Conservation (phyloP, 768 basidiomycete genomes). For the Suillus fuscotomentosus region DNA sequence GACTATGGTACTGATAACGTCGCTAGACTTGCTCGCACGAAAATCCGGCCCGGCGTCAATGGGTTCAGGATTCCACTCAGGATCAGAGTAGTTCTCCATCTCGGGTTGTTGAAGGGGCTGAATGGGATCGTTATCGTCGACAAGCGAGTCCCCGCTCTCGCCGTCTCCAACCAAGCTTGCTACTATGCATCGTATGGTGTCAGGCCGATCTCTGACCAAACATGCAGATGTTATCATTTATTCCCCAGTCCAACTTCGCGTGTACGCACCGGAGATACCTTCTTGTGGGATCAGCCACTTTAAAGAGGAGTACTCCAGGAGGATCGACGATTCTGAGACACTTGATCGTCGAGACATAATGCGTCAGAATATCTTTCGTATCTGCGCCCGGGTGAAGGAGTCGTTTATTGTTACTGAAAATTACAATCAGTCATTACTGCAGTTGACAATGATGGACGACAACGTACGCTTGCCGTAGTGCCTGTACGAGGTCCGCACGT, state of each 20-base stretch:
- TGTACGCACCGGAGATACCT: conserved; percentile 72
- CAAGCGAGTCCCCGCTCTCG: conserved; percentile 74
- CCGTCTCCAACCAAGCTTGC: conserved; percentile 86
- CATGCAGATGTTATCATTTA: conserved; percentile 3
- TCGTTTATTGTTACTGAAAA: conserved; percentile 72
- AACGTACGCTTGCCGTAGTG: conserved; percentile 74
- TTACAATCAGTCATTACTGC: conserved; percentile 4
- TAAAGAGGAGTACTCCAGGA: conserved; percentile 87
- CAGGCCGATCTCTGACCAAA: conserved; percentile 67
- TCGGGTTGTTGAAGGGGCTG: conserved; percentile 73
- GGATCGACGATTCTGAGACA: conserved; percentile 90
- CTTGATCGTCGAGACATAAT: conserved; percentile 92
- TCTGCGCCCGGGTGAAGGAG: conserved; percentile 95
- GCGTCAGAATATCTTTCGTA: conserved; percentile 83
- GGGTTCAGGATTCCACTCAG: conserved; percentile 95
- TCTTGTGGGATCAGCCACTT: conserved; percentile 91
- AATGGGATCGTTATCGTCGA: conserved; percentile 82
- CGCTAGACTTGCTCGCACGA: conserved; percentile 85
- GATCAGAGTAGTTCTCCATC: conserved; percentile 85
- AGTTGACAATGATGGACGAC: not conserved
- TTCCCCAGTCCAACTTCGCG: not conserved
- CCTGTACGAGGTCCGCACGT: conserved; percentile 69
- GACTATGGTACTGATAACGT: conserved; percentile 94
- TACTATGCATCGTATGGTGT: conserved; percentile 94
- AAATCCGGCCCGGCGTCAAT: conserved; percentile 96